Evolutionary conservation across 352 stramenopile genomes (phyloP), one percentile per base, ranked within the genome.

Genomic region (Phytophthora pluvialis): DNA sequence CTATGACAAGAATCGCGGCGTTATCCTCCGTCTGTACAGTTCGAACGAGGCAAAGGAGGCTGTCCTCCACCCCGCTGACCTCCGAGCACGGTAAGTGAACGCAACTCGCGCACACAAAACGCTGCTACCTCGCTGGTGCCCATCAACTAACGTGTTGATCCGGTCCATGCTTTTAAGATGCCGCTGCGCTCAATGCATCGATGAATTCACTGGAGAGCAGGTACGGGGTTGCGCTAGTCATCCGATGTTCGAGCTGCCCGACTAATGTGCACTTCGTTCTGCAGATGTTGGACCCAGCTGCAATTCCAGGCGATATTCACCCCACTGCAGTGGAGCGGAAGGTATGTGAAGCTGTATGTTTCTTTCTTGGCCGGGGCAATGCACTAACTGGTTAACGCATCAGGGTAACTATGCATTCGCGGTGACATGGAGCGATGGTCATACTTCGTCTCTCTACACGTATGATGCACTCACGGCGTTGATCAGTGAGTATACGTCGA

Each of bases 331-430:
- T 96, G 18, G 81, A 96, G 54, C 84, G 86, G 13, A 96, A 96
- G 77, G 87, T 95, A 53, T 44, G 40, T 44, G 15, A 55, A 42
- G 13, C 6, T 31, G 9, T 28, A 48, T 29, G 32, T 0, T 32
- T 29, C 18, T n/a, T 6, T 21, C 12, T 29, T 62, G 13, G 33
- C 15, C 32, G 62, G 11, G 43, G 33, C 10, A 38, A 25, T 6
- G 13, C 11, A 48, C 49, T 72, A 45, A 64, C 2, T 13, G 9
- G 6, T 26, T 45, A 18, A 9, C 25, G 13, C 45, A 38, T 38
- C 85, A 97, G 72, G 98, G 98, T 53, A 99, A 99, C 70, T 99
- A 99, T 89, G 97, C 97, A 12, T 92, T 99, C 25, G 93, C 91
- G 6, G 93, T 99, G 26, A 91, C 96, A 51, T 99, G 97, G 97